These are phyloP conservation scores for Fraxinus latifolia DNA, from an alignment of 305 asterid species.

Conservation along the genomic window DNA sequence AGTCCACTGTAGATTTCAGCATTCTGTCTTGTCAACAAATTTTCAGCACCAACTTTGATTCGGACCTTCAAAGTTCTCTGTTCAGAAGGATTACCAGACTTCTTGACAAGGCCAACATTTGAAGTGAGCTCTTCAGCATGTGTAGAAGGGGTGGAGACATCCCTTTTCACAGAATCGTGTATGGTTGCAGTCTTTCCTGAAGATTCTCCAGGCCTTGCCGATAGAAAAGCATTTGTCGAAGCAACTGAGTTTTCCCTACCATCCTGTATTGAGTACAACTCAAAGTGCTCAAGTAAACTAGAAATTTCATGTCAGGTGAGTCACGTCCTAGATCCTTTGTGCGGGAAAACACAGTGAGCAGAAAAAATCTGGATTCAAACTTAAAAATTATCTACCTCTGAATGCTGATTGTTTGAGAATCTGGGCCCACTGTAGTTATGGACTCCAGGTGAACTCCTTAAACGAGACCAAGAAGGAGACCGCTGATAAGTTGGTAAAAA, in stretches of 20 bases:
- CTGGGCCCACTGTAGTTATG: constrained; percentile 35
- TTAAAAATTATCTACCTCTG: constrained; percentile 54
- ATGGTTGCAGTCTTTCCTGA: constrained; percentile 46
- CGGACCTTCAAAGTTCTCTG: constrained; percentile 76
- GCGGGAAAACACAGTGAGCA: not conserved
- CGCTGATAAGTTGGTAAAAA: constrained; percentile 87
- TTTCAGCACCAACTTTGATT: constrained; percentile 67
- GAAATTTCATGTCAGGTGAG: constrained; percentile 12
- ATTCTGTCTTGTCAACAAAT: constrained; percentile 65
- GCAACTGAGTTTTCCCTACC: constrained; percentile 50
- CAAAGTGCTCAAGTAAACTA: constrained; percentile 33
- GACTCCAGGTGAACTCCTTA: constrained; percentile 56
- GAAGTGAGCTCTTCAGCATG: constrained; percentile 46
- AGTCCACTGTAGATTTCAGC: constrained; percentile 91
- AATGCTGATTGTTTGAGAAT: constrained; percentile 53
- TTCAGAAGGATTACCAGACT: constrained; percentile 45
- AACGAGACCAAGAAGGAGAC: constrained; percentile 66
- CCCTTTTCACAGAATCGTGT: constrained; percentile 37
- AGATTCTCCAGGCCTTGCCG: constrained; percentile 41
- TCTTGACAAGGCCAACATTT: constrained; percentile 41
- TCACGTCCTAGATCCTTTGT: constrained; percentile 1
- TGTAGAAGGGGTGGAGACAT: constrained; percentile 31
- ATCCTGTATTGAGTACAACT: constrained; percentile 51
- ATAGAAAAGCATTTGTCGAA: constrained; percentile 52
- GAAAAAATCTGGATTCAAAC: not conserved